These are phyloP conservation scores for Candida cerambycidarum DNA, from an alignment of 805 yeast genomes.

Conservation along the genomic window DNA sequence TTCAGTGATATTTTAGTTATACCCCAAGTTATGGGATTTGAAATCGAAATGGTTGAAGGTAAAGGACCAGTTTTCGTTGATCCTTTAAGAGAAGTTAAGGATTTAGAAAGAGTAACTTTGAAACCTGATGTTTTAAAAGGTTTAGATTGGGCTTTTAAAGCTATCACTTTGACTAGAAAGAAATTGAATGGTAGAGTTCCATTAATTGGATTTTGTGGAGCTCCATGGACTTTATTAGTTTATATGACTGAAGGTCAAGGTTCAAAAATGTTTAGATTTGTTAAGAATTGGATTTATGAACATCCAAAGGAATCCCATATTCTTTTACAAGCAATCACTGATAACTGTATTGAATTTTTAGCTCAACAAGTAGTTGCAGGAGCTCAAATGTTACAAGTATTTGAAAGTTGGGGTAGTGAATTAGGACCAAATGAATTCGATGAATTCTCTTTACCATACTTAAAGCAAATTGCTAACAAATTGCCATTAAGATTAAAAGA, in stretches of 20 bases:
- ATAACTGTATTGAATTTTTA: slow-evolving; percentile 86
- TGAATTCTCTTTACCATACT: slow-evolving; percentile 86
- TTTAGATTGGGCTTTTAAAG: slow-evolving; percentile 90
- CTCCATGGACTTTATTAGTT: slow-evolving; percentile 96
- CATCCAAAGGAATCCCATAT: slow-evolving; percentile 70
- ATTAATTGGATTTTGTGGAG: slow-evolving; percentile 91
- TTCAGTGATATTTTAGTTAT: slow-evolving; percentile 93
- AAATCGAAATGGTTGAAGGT: slow-evolving; percentile 89
- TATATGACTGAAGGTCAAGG: slow-evolving; percentile 99
- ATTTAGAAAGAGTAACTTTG: slow-evolving; percentile 57
- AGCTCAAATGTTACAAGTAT: slow-evolving; percentile 95
- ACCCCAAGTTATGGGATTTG: slow-evolving; percentile 98
- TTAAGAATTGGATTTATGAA: slow-evolving; percentile 87
- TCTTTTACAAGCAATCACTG: slow-evolving; percentile 75
- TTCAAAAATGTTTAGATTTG: slow-evolving; percentile 84
- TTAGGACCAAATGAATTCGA: slow-evolving; percentile 85
- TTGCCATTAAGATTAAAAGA: slow-evolving; percentile 70
- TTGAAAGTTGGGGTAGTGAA: slow-evolving; percentile 98
- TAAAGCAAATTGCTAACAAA: slow-evolving; percentile 68
- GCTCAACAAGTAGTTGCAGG: slow-evolving; percentile 96
- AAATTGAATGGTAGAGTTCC: slow-evolving; percentile 91
- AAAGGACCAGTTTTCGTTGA: slow-evolving; percentile 91
- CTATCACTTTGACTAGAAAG: slow-evolving; percentile 87
- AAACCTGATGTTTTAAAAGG: slow-evolving; percentile 72
- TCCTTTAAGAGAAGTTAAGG: slow-evolving; percentile 76